Percentiles rank a stretch among this genome's conserved stretches.
These are phyloP conservation scores for Cryoendolithus antarcticus DNA, from an alignment of 2,329 filamentous ascomycete genomes.

Conservation along the genomic window DNA sequence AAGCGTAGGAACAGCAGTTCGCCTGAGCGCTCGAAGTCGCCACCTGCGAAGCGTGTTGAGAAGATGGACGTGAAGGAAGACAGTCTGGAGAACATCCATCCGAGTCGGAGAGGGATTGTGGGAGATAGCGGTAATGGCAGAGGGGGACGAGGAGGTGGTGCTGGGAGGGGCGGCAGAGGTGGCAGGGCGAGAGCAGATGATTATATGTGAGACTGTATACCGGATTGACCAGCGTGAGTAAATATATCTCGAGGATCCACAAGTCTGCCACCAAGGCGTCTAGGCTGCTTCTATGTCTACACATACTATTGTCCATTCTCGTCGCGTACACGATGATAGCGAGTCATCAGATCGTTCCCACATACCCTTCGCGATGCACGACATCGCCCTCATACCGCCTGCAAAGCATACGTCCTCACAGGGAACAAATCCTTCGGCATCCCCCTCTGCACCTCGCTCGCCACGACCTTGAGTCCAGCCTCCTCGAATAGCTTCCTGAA, in stretches of 20 bases:
- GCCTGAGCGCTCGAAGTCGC: slow-evolving; percentile 18
- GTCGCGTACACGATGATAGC: too few relatives aligned
- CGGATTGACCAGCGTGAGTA: too few relatives aligned
- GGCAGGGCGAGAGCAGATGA: slow-evolving; percentile 15
- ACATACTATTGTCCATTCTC: too few relatives aligned
- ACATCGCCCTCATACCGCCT: slow-evolving; percentile 29
- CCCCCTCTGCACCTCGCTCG: slow-evolving; percentile 59
- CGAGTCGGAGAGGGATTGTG: slow-evolving; percentile 22
- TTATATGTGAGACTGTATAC: slow-evolving; percentile 12
- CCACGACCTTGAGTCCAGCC: slow-evolving; percentile 56
- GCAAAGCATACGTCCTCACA: slow-evolving; percentile 67
- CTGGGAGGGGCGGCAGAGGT: slow-evolving; percentile 1
- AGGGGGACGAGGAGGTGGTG: slow-evolving; percentile 9
- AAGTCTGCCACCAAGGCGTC: too few relatives aligned
- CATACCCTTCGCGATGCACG: too few relatives aligned
- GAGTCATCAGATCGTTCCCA: too few relatives aligned
- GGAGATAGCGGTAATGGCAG: slow-evolving; percentile 10
- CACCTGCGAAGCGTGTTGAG: slow-evolving; percentile 5
- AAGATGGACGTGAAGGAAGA: slow-evolving; percentile 13
- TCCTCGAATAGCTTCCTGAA: slow-evolving; percentile 57
- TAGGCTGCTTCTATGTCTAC: too few relatives aligned
- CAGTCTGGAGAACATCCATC: slow-evolving; percentile 22
- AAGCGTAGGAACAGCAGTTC: slow-evolving; percentile 17
- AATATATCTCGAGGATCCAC: too few relatives aligned
- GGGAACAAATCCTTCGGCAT: slow-evolving; percentile 59